Evolutionary conservation across 23 red algal species (phyloP), one percentile per base, ranked within the genome.

Genomic region (Gracilaria gracilis): DNA sequence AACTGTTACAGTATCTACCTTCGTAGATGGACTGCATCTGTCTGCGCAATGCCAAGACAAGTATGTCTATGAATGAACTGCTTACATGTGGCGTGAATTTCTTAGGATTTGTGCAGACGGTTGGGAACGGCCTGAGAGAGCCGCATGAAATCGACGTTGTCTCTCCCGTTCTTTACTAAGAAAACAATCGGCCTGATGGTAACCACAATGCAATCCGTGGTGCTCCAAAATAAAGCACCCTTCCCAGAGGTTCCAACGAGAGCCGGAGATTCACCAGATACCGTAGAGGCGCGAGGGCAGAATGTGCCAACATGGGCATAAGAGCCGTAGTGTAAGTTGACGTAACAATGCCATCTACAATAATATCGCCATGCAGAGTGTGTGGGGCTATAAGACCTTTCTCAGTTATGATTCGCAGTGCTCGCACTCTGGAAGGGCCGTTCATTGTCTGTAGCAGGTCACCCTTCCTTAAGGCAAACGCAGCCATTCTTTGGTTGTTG

Each of bases 291-390:
- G 46, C 12, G 11, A 92, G 66, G 4, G 64, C 46, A 16, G 51
- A 44, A 62, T 92, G 88, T 15, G 88, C 88, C 9, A 92, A 12
- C 2, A 47, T 48, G 44, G 88, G 88, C 16, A 36, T 34, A 19
- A 92, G 17, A 15, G 66, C 67, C 32, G 54, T 57, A 0, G 88
- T 92, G 24, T 92, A 92, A 1, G 88, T 82, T 34, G 74, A 81
- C 12, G 61, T 57, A 2, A 83, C 49, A 13, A 92, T 47, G 13
- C 88, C 27, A 55, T 92, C 51, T 14, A 92, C 74, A 0, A 92
- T 50, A 24, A 92, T 92, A 44, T 92, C 88, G 6, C 88, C 88
- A 31, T 81, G 88, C 13, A 83, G 33, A 39, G 88, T 92, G 42
- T 92, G 88, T 36, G 88, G 88, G 0, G 77, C 80, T 12, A 92